These are phyloP conservation scores for Vararia minispora DNA, from an alignment of 768 basidiomycete species.

Conservation along the genomic window DNA sequence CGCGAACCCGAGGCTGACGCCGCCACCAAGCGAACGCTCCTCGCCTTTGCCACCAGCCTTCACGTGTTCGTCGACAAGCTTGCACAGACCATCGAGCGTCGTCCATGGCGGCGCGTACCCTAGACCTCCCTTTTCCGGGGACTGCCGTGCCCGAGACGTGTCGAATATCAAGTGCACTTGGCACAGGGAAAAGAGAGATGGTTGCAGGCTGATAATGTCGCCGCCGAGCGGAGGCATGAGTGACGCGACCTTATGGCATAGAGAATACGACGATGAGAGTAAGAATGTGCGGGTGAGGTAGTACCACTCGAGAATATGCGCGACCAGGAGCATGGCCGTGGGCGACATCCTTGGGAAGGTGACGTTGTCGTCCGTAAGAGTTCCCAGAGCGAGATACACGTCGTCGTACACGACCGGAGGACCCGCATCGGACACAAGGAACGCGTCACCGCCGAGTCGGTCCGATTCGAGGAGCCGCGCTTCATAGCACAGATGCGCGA, in stretches of 20 bases:
- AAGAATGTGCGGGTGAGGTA: conserved; percentile 37
- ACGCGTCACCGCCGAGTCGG: conserved; percentile 60
- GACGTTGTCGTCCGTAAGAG: conserved; percentile 46
- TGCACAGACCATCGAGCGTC: conserved; percentile 24
- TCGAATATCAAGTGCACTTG: conserved; percentile 27
- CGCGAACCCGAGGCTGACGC: conserved; percentile 17
- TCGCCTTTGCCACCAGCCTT: conserved; percentile 17
- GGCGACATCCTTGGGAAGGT: conserved; percentile 45
- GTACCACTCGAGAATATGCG: conserved; percentile 46
- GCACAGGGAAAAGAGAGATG: conserved; percentile 25
- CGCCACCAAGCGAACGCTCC: conserved; percentile 17
- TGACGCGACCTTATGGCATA: conserved; percentile 22
- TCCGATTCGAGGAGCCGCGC: conserved; percentile 48
- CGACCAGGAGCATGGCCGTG: conserved; percentile 53
- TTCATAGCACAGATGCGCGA: conserved; percentile 67
- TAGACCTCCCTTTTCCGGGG: conserved; percentile 25
- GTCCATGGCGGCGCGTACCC: conserved; percentile 24
- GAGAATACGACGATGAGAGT: conserved; percentile 19
- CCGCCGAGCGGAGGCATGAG: conserved; percentile 18
- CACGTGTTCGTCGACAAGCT: conserved; percentile 22
- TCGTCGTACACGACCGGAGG: conserved; percentile 55
- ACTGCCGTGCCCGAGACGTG: conserved; percentile 26
- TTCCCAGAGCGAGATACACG: conserved; percentile 40
- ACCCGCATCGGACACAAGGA: conserved; percentile 55
- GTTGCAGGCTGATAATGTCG: conserved; percentile 28